phyloP scores from a whole-genome alignment of 2,329 filamentous ascomycete genomes.

The Sarocladium oryzae region DNA sequence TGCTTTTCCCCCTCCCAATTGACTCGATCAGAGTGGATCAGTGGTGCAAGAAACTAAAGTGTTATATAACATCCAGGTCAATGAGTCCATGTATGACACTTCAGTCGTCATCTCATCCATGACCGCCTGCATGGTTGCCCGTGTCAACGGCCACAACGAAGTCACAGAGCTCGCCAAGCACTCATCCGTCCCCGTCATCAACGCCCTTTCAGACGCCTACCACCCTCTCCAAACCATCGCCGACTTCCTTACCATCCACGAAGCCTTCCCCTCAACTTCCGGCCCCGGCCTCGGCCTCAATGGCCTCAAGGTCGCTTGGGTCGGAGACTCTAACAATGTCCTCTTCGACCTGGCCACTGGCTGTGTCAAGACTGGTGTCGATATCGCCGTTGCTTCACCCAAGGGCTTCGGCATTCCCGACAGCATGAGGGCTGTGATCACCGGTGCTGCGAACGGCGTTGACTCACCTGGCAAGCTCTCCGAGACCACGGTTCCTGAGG shows the following conservation, averaged over 20 bases:
- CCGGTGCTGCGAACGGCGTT: slow-evolving; percentile 51
- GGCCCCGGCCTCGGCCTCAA: slow-evolving; percentile 57
- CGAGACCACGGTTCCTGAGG: slow-evolving; percentile 75
- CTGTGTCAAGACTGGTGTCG: slow-evolving; percentile 78
- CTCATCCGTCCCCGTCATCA: slow-evolving; percentile 76
- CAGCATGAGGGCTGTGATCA: slow-evolving; percentile 67
- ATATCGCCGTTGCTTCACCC: slow-evolving; percentile 83
- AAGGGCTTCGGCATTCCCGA: slow-evolving; percentile 75
- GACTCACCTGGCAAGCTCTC: slow-evolving; percentile 57
- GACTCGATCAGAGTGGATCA: not conserved
- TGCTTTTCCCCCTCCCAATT: slow-evolving; percentile 13
- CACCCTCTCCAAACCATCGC: slow-evolving; percentile 93
- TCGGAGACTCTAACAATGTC: slow-evolving; percentile 96
- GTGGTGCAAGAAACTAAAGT: too few relatives aligned
- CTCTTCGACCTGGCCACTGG: slow-evolving; percentile 88
- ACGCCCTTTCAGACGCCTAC: slow-evolving; percentile 81
- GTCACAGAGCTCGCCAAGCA: slow-evolving; percentile 63
- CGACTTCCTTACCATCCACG: slow-evolving; percentile 85
- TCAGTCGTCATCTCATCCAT: slow-evolving; percentile 90
- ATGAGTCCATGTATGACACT: slow-evolving; percentile 92
- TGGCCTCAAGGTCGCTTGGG: slow-evolving; percentile 88
- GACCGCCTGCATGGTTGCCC: slow-evolving; percentile 76
- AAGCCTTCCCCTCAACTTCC: slow-evolving; percentile 54
- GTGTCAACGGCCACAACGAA: slow-evolving; percentile 71
- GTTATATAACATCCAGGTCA: slow-evolving; percentile 53